Conservation (phyloP, 768 basidiomycete genomes). For the Chiua virens region DNA sequence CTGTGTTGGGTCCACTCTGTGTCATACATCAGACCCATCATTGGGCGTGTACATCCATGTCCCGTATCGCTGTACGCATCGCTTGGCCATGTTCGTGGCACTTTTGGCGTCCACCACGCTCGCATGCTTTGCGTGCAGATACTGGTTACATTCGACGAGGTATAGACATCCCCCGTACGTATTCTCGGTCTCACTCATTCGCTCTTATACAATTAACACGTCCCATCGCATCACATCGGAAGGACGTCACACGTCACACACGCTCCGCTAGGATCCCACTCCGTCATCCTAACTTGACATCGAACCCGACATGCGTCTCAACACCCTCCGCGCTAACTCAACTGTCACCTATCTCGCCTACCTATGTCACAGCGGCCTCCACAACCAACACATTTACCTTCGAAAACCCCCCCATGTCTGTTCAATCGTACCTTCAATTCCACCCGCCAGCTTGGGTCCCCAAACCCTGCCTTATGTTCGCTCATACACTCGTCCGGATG, state of each 20-base stretch:
- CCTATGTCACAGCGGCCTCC: conserved; percentile 81
- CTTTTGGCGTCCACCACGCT: conserved; percentile 49
- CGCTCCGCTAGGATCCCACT: not conserved
- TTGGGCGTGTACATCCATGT: no score
- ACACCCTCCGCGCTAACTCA: conserved; percentile 14
- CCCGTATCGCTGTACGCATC: no score
- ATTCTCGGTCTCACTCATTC: conserved; percentile 4
- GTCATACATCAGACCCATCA: no score
- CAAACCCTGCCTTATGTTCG: conserved; percentile 60
- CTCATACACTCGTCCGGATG: conserved; percentile 47
- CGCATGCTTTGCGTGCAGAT: conserved; percentile 57
- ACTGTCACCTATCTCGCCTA: conserved; percentile 62
- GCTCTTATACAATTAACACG: conserved; percentile 13
- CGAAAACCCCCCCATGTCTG: conserved; percentile 72
- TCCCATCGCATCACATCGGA: conserved; percentile 11
- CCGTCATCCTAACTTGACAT: conserved; percentile 5
- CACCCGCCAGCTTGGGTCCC: conserved; percentile 65
- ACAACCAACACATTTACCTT: conserved; percentile 86
- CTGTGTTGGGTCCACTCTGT: no score
- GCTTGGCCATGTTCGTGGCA: conserved; percentile 40
- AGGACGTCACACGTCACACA: not conserved
- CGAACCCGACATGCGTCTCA: conserved; percentile 27
- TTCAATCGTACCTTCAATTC: conserved; percentile 77
- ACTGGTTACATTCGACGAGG: conserved; percentile 66
- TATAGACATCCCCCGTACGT: conserved; percentile 37